Evolutionary conservation across 1,139 yeast genomes (phyloP).

Genomic region (Debaryomyces nepalensis): DNA sequence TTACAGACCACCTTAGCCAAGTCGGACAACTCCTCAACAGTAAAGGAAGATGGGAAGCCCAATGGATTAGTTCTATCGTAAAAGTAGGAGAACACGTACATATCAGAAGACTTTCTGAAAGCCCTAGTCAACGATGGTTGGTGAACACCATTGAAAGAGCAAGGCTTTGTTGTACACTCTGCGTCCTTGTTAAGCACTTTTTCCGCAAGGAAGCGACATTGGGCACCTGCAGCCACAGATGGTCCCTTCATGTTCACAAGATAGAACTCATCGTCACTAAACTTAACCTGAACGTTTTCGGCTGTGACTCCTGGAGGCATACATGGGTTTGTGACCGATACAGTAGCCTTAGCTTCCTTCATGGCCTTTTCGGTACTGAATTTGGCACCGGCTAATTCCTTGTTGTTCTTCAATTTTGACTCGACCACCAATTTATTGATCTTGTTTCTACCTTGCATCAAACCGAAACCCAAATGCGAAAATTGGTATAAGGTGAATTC

Average conservation of each 20-base stretch:
- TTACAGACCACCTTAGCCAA: constrained; percentile 83
- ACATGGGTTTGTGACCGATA: constrained; percentile 75
- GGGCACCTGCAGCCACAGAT: constrained; percentile 52
- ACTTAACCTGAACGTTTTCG: constrained; percentile 59
- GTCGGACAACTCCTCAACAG: constrained; percentile 80
- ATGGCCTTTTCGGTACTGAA: constrained; percentile 41
- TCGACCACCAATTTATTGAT: constrained; percentile 66
- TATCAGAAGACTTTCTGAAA: constrained; percentile 70
- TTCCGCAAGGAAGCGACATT: constrained; percentile 87
- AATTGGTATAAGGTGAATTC: constrained; percentile 87
- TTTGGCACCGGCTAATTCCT: constrained; percentile 32
- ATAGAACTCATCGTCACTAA: constrained; percentile 53
- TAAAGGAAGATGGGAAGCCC: constrained; percentile 92
- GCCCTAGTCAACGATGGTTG: constrained; percentile 88
- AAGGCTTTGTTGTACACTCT: constrained; percentile 74
- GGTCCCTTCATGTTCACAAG: constrained; percentile 80
- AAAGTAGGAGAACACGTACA: constrained; percentile 90
- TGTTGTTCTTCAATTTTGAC: constrained; percentile 44
- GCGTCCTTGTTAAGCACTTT: constrained; percentile 79
- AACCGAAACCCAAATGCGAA: constrained; percentile 94
- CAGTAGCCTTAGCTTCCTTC: constrained; percentile 41
- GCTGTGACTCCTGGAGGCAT: constrained; percentile 73
- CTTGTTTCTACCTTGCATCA: constrained; percentile 90
- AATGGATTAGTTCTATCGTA: constrained; percentile 92
- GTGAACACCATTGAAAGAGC: constrained; percentile 96